Evolutionary conservation across 306 rosid genomes (phyloP).

Genomic region (Malus orientalis): DNA sequence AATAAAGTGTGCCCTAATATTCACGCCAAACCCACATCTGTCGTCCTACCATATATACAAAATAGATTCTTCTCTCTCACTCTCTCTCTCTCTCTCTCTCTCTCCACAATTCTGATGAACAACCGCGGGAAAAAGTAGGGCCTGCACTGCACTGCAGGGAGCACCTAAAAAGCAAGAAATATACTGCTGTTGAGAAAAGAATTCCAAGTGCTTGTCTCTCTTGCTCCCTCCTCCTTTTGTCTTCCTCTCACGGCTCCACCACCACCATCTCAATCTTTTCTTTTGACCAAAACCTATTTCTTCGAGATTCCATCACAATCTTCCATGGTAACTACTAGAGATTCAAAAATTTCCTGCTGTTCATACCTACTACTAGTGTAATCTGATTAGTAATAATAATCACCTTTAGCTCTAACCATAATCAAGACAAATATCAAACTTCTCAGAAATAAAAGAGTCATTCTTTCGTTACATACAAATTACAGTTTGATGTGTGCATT

Average conservation of each 20-base stretch:
- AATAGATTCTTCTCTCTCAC: background rate
- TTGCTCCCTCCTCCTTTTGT: constrained; percentile 11
- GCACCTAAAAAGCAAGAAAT: constrained; percentile 47
- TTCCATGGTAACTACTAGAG: background rate
- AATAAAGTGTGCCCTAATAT: background rate
- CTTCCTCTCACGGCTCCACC: constrained; percentile 39
- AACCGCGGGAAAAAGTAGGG: constrained; percentile 24
- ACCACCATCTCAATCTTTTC: background rate
- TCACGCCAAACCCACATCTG: background rate
- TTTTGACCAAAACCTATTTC: constrained; percentile 44
- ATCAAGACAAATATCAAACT: background rate
- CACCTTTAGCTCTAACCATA: background rate
- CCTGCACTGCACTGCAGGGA: constrained; percentile 20
- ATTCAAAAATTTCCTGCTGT: background rate
- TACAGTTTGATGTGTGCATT: too few species aligned
- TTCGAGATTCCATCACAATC: constrained; percentile 8
- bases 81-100: background rate
- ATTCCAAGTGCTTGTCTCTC: constrained; percentile 36
- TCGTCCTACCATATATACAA: background rate
- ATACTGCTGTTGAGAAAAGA: constrained; percentile 30
- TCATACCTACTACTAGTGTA: background rate
- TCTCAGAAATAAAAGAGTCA: background rate
- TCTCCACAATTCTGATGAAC: constrained; percentile 8
- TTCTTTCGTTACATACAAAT: too few species aligned
- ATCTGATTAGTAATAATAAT: background rate